A percentile compares a stretch with the other conserved stretches of the same genome.
These are phyloP conservation scores for Salix suchowensis DNA, from an alignment of 345 rosid genomes.

Conservation along the genomic window DNA sequence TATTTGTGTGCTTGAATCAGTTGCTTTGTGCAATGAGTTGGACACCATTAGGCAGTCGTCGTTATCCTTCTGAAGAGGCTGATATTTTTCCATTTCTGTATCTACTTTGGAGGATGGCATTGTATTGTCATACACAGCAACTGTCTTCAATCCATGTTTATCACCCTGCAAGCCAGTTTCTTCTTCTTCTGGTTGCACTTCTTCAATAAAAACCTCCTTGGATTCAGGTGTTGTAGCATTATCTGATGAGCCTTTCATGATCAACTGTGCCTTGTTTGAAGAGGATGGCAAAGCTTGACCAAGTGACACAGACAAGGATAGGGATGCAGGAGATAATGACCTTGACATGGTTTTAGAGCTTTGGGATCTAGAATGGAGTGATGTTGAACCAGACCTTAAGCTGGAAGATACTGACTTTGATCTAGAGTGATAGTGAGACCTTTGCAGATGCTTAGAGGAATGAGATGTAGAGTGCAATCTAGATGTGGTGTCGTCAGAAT, in stretches of 20 bases:
- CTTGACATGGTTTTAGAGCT: slow-evolving; percentile 21
- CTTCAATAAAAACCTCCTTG: slow-evolving; percentile 18
- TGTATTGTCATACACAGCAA: not conserved
- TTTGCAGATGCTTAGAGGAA: slow-evolving; percentile 17
- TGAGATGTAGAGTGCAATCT: slow-evolving; percentile 20
- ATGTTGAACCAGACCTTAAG: slow-evolving; percentile 22
- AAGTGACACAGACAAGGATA: slow-evolving; percentile 27
- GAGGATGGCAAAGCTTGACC: slow-evolving; percentile 22
- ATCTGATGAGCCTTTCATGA: slow-evolving; percentile 12
- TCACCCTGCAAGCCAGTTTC: slow-evolving; percentile 14
- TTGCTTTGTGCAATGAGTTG: slow-evolving; percentile 8
- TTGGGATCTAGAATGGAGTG: slow-evolving; percentile 18
- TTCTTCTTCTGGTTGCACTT: not conserved
- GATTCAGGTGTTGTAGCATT: slow-evolving; percentile 17
- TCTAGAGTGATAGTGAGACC: slow-evolving; percentile 15
- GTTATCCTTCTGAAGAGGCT: slow-evolving; percentile 9
- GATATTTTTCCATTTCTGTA: slow-evolving; percentile 17
- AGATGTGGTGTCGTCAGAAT: slow-evolving; percentile 21
- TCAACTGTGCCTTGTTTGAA: slow-evolving; percentile 22
- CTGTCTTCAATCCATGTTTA: not conserved
- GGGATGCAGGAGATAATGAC: slow-evolving; percentile 17
- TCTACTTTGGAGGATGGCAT: slow-evolving; percentile 13
- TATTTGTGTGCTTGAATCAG: slow-evolving; percentile 8
- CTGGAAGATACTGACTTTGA: slow-evolving; percentile 26
- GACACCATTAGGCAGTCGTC: slow-evolving; percentile 10